A percentile compares a stretch with the other conserved stretches of the same genome.
phyloP scores from a whole-genome alignment of 2,329 filamentous ascomycete genomes.

The Colletotrichum godetiae region DNA sequence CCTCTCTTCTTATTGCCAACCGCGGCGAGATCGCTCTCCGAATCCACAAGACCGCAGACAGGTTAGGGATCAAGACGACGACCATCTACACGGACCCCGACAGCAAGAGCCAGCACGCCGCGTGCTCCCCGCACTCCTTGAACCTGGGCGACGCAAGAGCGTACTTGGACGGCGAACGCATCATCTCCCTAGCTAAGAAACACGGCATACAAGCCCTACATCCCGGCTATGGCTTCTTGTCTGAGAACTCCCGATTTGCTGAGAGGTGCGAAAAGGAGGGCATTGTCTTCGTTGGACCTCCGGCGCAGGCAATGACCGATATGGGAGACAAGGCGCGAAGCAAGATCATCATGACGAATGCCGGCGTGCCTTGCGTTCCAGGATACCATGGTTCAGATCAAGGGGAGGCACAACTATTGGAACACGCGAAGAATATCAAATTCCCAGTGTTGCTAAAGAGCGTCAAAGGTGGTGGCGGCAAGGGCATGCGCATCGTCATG shows the following conservation, averaged over 20 bases:
- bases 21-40: slow-evolving; percentile 96
- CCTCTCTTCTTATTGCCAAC: slow-evolving; percentile 94
- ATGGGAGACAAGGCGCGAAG: slow-evolving; percentile 96
- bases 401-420: slow-evolving; percentile 68
- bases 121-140: slow-evolving; percentile 84
- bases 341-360: slow-evolving; percentile 96
- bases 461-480: slow-evolving; percentile 83
- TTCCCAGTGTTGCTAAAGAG: slow-evolving; percentile 84
- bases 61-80: slow-evolving; percentile 91
- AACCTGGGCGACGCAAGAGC: slow-evolving; percentile 85
- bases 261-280: slow-evolving; percentile 89
- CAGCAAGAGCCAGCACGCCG: slow-evolving; percentile 85
- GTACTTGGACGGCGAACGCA: slow-evolving; percentile 93
- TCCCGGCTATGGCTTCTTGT: slow-evolving; percentile 95
- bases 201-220: slow-evolving; percentile 92
- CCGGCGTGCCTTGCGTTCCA: slow-evolving; percentile 96
- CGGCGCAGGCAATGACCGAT: slow-evolving; percentile 81
- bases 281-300: slow-evolving; percentile 93
- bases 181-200: slow-evolving; percentile 87
- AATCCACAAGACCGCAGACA: slow-evolving; percentile 87
- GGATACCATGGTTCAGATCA: slow-evolving; percentile 94
- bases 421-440: slow-evolving; percentile 76
- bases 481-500: slow-evolving; percentile 83
- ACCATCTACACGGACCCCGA: slow-evolving; percentile 97
- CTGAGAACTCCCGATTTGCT: slow-evolving; percentile 93